These are phyloP conservation scores for Malus asiatica DNA, from an alignment of 306 rosid genomes.

Conservation along the genomic window DNA sequence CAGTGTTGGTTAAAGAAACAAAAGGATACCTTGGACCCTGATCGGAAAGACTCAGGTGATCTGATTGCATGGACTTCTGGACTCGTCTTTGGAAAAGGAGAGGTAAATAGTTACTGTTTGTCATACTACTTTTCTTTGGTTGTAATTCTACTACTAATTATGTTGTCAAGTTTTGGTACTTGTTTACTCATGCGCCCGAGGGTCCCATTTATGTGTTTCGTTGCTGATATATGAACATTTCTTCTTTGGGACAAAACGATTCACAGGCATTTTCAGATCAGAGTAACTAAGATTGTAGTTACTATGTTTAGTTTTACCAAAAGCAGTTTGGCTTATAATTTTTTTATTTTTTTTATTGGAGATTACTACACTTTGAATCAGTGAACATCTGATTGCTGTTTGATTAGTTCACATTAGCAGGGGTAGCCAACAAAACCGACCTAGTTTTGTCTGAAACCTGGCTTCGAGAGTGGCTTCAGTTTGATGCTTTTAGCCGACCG, in stretches of 20 bases:
- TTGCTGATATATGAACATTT: not conserved
- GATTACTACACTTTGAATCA: too few relatives aligned
- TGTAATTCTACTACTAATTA: not conserved
- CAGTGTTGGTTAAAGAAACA: slow-evolving; percentile 99
- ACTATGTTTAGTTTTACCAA: too few relatives aligned
- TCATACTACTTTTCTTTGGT: not conserved
- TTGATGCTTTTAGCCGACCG: not conserved
- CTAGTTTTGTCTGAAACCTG: too few relatives aligned
- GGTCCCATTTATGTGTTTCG: not conserved
- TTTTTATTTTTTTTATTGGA: too few relatives aligned
- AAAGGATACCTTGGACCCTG: slow-evolving; percentile 64
- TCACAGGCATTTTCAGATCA: not conserved
- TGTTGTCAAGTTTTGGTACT: not conserved
- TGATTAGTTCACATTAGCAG: not conserved
- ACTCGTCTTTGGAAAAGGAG: slow-evolving; percentile 65
- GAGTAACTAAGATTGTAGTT: not conserved
- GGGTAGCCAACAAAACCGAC: too few relatives aligned
- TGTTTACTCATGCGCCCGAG: not conserved
- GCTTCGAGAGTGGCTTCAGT: not conserved
- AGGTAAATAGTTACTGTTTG: slow-evolving; percentile 35
- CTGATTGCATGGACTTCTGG: slow-evolving; percentile 79
- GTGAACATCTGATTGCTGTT: too few relatives aligned
- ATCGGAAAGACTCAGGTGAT: slow-evolving; percentile 42
- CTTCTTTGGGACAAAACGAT: not conserved
- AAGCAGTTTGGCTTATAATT: too few relatives aligned